Evolutionary conservation across 495 filamentous ascomycete genomes (phyloP).

Genomic region (Glonium stellatum): DNA sequence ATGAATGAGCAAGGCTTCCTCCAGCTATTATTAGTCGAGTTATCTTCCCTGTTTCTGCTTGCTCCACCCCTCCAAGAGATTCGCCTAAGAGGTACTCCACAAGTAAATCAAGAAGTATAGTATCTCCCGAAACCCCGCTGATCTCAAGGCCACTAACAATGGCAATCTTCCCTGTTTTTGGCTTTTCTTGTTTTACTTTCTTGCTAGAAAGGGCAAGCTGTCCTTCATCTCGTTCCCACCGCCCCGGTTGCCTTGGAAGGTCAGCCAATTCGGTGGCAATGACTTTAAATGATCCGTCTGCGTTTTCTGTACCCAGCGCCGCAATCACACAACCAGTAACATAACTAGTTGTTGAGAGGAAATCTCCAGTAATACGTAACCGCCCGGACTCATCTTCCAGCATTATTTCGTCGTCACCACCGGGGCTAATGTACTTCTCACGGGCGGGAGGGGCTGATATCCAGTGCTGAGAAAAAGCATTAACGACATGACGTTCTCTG

Average conservation of each 20-base stretch:
- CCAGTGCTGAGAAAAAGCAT: conserved; percentile 54
- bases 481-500: not conserved
- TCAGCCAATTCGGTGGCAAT: conserved; percentile 84
- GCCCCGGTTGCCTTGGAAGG: conserved; percentile 67
- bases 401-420: conserved; percentile 63
- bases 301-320: conserved; percentile 86
- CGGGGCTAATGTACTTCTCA: conserved; percentile 61
- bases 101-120: conserved; percentile 70
- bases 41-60: conserved; percentile 59
- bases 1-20: conserved; percentile 61
- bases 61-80: conserved; percentile 49
- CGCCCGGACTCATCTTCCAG: conserved; percentile 95
- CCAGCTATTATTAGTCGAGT: conserved; percentile 85
- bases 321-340: conserved; percentile 90
- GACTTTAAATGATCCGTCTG: conserved; percentile 85
- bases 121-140: conserved; percentile 59
- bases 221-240: conserved; percentile 58
- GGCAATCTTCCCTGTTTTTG: conserved; percentile 54
- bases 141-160: conserved; percentile 85
- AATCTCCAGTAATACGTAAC: conserved; percentile 66
- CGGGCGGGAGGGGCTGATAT: conserved; percentile 74
- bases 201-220: conserved; percentile 37
- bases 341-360: conserved; percentile 57
- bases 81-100: conserved; percentile 87
- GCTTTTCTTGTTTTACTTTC: conserved; percentile 40